These are phyloP conservation scores for Scenedesmus sp. DNA, from an alignment of 163 green algal genomes.

Conservation along the genomic window DNA sequence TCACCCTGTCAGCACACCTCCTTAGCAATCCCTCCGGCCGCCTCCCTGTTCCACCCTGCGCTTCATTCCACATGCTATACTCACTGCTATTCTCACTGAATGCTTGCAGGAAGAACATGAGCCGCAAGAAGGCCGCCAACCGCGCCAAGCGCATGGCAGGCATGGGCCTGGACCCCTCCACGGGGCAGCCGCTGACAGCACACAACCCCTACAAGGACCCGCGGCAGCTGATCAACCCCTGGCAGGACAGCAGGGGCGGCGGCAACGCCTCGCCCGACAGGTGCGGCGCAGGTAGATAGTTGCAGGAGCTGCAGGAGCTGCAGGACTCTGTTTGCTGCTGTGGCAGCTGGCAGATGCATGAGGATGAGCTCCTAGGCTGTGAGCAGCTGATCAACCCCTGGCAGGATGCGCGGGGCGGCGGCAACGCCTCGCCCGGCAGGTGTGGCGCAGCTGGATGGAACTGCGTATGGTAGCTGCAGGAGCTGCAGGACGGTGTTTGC, in stretches of 20 bases:
- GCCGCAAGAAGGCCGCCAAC: slow-evolving; percentile 75
- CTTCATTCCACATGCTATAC: not conserved
- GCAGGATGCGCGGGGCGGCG: not conserved
- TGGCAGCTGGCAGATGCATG: no score
- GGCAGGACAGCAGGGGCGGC: slow-evolving; percentile 17
- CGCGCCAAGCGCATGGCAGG: slow-evolving; percentile 81
- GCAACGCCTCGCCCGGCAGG: slow-evolving; percentile 45
- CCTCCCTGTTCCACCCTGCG: no score
- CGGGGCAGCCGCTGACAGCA: slow-evolving; percentile 3
- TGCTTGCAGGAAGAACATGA: slow-evolving; percentile 58
- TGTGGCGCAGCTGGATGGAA: not conserved
- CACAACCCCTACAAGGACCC: slow-evolving; percentile 27
- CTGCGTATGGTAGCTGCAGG: no score
- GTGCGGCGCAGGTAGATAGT: not conserved
- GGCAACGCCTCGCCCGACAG: slow-evolving; percentile 46
- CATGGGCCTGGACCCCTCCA: slow-evolving; percentile 68
- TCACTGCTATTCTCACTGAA: not conserved
- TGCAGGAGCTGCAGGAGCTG: no score
- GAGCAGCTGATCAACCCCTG: slow-evolving; percentile 38
- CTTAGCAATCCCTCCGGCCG: no score
- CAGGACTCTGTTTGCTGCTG: no score
- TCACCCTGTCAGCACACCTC: no score
- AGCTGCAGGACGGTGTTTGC: no score
- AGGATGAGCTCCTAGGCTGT: no score
- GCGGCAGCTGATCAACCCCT: slow-evolving; percentile 28